These are phyloP conservation scores for Cryptococcus sp. DNA, from an alignment of 1,284 basidiomycete genomes.

Conservation along the genomic window DNA sequence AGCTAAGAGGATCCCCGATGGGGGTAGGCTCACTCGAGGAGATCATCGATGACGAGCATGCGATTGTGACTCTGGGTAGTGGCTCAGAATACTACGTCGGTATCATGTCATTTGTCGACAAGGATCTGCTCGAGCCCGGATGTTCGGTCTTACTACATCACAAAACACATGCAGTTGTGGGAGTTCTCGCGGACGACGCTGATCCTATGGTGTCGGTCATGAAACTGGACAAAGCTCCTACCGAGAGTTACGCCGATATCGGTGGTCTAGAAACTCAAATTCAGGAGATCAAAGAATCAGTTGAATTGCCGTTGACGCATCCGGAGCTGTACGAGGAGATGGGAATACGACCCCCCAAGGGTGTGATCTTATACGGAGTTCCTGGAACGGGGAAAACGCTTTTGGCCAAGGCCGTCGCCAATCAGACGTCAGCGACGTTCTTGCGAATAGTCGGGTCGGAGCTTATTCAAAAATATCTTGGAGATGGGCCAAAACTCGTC, in stretches of 20 bases:
- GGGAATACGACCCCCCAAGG: slow-evolving; percentile 98
- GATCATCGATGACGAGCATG: slow-evolving; percentile 99
- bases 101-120: slow-evolving; percentile 99
- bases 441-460: slow-evolving; percentile 96
- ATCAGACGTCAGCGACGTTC: slow-evolving; percentile 98
- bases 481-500: slow-evolving; percentile 98
- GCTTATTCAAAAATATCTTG: slow-evolving; percentile 98
- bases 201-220: slow-evolving; percentile 98
- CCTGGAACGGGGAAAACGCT: slow-evolving; percentile 99
- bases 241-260: slow-evolving; percentile 97
- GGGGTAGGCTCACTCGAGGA: slow-evolving; percentile 96
- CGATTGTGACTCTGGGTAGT: slow-evolving; percentile 90
- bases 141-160: slow-evolving; percentile 95
- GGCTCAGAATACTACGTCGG: slow-evolving; percentile 98
- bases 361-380: slow-evolving; percentile 97
- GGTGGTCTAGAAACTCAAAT: slow-evolving; percentile 96
- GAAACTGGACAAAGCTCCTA: slow-evolving; percentile 98
- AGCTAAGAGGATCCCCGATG: slow-evolving; percentile 93
- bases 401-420: slow-evolving; percentile 96
- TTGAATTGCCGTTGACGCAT: slow-evolving; percentile 95
- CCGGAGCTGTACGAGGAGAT: slow-evolving; percentile 99
- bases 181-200: slow-evolving; percentile 93
- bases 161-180: slow-evolving; percentile 92
- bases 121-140: slow-evolving; percentile 93
- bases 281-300: slow-evolving; percentile 99